These are phyloP conservation scores for Fusarium mundagurra DNA, from an alignment of 2,329 filamentous ascomycete genomes.

Conservation along the genomic window DNA sequence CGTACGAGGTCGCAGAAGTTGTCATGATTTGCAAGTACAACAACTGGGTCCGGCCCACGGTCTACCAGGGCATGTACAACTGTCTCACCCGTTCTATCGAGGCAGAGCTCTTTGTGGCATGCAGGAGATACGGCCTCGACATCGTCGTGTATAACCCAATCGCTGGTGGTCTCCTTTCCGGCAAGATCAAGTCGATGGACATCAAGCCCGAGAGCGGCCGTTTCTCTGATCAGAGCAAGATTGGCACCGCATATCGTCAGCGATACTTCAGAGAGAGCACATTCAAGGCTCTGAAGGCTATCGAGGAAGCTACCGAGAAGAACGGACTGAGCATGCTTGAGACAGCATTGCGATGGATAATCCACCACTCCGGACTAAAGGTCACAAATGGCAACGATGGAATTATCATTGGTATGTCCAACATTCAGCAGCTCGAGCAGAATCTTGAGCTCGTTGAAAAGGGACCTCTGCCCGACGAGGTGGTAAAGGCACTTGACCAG, in stretches of 20 bases:
- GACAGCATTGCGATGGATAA: conserved; percentile 76
- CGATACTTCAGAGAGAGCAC: conserved; percentile 77
- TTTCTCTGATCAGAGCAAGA: conserved; percentile 68
- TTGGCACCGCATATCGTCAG: conserved; percentile 68
- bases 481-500: conserved; percentile 78
- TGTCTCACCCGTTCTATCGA: conserved; percentile 81
- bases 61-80: conserved; percentile 92
- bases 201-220: conserved; percentile 71
- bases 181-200: conserved; percentile 78
- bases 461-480: conserved; percentile 80
- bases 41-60: conserved; percentile 82
- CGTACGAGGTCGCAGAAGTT: conserved; percentile 88
- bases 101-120: conserved; percentile 76
- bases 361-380: conserved; percentile 73
- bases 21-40: conserved; percentile 81
- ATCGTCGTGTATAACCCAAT: conserved; percentile 86
- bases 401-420: conserved; percentile 69
- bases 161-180: conserved; percentile 81
- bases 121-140: conserved; percentile 79
- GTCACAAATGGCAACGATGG: conserved; percentile 65
- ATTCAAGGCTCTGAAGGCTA: conserved; percentile 70
- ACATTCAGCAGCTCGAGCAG: conserved; percentile 64
- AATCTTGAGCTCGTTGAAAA: conserved; percentile 69
- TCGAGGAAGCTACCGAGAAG: conserved; percentile 75
- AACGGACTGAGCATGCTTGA: conserved; percentile 76